Evolutionary conservation across 2,329 filamentous ascomycete species (phyloP).

Genomic region (Aureobasidium sp.): DNA sequence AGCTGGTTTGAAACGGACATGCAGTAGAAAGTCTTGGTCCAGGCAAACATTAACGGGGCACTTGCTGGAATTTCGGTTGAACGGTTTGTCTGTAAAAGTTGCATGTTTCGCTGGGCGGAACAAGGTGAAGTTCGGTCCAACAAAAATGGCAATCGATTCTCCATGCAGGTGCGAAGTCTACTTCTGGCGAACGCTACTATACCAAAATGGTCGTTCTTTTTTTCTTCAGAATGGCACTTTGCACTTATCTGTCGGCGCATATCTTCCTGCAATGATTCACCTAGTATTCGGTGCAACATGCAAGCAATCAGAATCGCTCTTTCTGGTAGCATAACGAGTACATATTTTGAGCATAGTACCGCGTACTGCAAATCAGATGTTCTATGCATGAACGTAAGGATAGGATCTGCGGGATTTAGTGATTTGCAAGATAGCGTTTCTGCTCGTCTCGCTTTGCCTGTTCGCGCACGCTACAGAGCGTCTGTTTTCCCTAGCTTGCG

Average conservation of each 20-base stretch:
- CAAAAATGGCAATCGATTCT: background rate
- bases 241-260: too few species aligned
- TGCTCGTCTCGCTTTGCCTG: slow-evolving; percentile 2
- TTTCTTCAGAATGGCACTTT: too few species aligned
- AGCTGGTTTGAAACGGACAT: slow-evolving; percentile 7
- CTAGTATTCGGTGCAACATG: too few species aligned
- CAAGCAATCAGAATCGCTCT: too few species aligned
- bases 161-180: background rate
- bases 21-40: slow-evolving; percentile 1
- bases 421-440: background rate
- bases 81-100: background rate
- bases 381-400: background rate
- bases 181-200: background rate
- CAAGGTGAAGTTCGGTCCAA: background rate
- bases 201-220: too few species aligned
- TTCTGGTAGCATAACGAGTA: too few species aligned
- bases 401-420: background rate
- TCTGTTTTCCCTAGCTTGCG: background rate
- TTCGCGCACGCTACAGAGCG: background rate
- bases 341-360: too few species aligned
- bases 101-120: background rate
- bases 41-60: background rate
- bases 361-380: background rate
- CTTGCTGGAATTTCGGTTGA: background rate
- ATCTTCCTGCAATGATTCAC: too few species aligned